Evolutionary conservation across 1,284 basidiomycete species (phyloP), one percentile per base, ranked within the genome.

Genomic region (Malassezia psittaci): DNA sequence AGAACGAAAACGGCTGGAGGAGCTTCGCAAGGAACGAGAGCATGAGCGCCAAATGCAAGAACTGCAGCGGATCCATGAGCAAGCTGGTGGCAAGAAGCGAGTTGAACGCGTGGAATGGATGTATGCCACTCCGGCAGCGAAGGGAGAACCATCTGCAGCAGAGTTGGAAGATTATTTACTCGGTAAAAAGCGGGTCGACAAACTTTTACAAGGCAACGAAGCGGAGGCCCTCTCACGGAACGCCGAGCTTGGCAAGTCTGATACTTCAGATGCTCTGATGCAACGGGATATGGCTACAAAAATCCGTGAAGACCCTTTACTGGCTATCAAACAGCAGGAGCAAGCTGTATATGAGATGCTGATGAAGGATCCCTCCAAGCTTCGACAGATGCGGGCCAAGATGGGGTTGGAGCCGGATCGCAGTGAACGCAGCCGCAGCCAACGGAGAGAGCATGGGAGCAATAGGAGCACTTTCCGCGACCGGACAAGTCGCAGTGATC

Each of bases 151-250:
- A 64, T 93, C 89, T 63, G 77, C 86, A 32, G 54, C 43, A 1
- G 93, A 98, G 60, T 77, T 96, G 65, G 94, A 98, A 78, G 90
- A 93, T 66, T 98, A 98, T 72, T 78, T 98, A 5, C 80, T 98
- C 32, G 94, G 93, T n/a, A 98, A 96, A 82, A 96, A 93, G 79
- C 79, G 93, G 51, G 91, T 98, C 1, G 94, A 98, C 76, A 90
- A 96, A 78, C 86, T 96, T 24, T 77, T 98, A 60, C 88, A 83
- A 50, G 76, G 74, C 32, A 87, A 84, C 40, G 88, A 91, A 67
- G 88, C 91, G 71, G 85, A 91, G 54, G 60, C 65, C 80, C 57
- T 54, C 11, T 46, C 42, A 16, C 37, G 52, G 16, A 36, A 38
- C 39, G 62, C 47, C 11, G 52, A 57, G 33, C 47, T 63, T 34